Evolutionary conservation across 768 basidiomycete species (phyloP), one percentile per base, ranked within the genome.

Genomic region (Russula griseocarnosa): DNA sequence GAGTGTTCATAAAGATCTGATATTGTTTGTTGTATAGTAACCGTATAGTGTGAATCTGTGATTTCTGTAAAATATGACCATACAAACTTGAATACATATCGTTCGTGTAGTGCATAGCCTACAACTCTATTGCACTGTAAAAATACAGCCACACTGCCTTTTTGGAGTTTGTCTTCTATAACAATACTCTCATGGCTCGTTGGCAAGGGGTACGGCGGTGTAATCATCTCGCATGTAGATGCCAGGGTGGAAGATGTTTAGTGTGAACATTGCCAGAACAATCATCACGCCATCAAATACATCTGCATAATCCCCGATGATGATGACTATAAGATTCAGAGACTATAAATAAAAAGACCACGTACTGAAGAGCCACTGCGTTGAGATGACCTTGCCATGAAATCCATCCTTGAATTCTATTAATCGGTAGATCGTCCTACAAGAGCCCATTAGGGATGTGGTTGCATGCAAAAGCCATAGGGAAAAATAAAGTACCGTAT

Each of bases 251-350:
- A 66, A 42, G 49, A 56, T 0, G 46, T 67, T 62, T 26, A 67
- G 44, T 10, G 53, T 67, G 13, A 24, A 20, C 60, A 66, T 67
- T 9, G 60, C 65, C 18, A 55, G 57, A 18, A 16, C 6, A 40
- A 67, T 61, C 67, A 66, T 66, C 20, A 38, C 30, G 32, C 57
- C 65, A 14, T 66, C 67, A 9, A 67, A 66, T n/a, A 66, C 42
- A 26, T 51, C 65, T 67, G 28, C 32, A 49, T 13, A 20, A 13
- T 28, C 20, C 20, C 13, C 26, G 13, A 5, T 50, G 36, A 62
- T 22, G 30, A 34, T 34, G 10, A 20, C 32, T 10, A 30, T 42
- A 40, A 32, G 3, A 44, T 30, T 49, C 6, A 0, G 46, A 28
- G 34, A 7, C 3, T 6, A 32, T 1, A 18, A 34, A n/a, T n/a